phyloP scores from a whole-genome alignment of 2,329 filamentous ascomycete species.

The Dactylonectria macrodidyma region DNA sequence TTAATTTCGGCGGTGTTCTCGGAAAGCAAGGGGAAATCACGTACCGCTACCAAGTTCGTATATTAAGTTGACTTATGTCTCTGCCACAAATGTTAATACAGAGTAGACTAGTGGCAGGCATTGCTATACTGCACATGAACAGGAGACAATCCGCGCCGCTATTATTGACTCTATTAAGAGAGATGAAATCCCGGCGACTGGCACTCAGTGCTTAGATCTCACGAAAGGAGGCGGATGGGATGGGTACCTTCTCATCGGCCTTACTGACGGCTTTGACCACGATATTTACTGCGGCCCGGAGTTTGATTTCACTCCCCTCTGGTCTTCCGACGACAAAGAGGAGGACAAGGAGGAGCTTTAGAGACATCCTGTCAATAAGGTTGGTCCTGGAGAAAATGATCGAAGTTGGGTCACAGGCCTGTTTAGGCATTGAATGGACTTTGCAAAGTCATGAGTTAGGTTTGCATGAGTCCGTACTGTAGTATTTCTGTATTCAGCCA shows the following conservation, averaged over 20 bases:
- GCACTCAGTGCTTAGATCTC: slow-evolving; percentile 97
- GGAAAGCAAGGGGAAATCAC: neutral
- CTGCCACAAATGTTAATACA: neutral
- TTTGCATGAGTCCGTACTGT: too few species aligned
- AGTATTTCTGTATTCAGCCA: too few species aligned
- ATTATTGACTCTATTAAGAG: neutral
- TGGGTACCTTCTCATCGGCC: slow-evolving; percentile 6
- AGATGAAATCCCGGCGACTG: slow-evolving; percentile 88
- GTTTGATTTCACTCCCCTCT: neutral
- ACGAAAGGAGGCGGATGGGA: slow-evolving; percentile 74
- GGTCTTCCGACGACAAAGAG: too few species aligned
- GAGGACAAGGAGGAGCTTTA: too few species aligned
- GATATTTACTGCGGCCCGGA: neutral
- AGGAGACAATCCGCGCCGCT: neutral
- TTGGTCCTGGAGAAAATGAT: too few species aligned
- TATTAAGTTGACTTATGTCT: neutral
- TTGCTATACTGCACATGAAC: neutral
- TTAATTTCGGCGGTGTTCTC: too few species aligned
- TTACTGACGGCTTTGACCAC: neutral
- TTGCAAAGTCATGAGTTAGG: too few species aligned
- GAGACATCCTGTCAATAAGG: too few species aligned
- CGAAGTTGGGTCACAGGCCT: too few species aligned
- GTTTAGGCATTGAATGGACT: too few species aligned
- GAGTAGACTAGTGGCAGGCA: neutral
- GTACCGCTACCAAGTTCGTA: neutral